Conservation (phyloP, 257 asterid genomes). For the Solanum virginianum region DNA sequence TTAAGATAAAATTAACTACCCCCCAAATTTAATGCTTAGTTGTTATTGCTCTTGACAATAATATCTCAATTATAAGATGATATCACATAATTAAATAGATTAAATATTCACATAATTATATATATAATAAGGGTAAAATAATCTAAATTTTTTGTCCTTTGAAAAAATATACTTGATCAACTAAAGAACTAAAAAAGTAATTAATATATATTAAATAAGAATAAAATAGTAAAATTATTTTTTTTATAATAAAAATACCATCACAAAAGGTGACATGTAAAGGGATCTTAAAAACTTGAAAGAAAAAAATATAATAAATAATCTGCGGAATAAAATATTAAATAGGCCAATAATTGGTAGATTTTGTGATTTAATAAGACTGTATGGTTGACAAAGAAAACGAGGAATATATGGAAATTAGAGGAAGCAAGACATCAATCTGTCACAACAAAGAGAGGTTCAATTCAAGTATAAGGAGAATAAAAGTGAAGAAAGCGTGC, state of each 20-base stretch:
- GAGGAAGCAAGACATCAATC: background rate
- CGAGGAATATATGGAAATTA: background rate
- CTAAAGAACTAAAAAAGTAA: too few relatives aligned
- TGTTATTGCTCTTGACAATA: background rate
- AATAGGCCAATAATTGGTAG: background rate
- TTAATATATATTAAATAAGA: too few relatives aligned
- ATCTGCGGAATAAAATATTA: fast-evolving
- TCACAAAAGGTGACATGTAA: too few relatives aligned
- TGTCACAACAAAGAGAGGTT: background rate
- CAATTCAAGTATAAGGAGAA: background rate
- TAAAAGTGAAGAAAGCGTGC: background rate
- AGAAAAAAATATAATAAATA: background rate
- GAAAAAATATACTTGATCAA: too few relatives aligned
- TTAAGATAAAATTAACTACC: background rate
- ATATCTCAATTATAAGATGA: background rate
- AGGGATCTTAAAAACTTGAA: too few relatives aligned
- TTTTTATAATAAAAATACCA: too few relatives aligned
- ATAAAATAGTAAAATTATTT: too few relatives aligned
- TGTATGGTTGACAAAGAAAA: background rate
- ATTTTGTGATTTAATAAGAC: background rate
- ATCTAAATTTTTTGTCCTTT: too few relatives aligned
- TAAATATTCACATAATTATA: background rate
- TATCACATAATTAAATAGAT: background rate
- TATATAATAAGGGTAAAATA: background rate
- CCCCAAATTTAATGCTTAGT: background rate